Evolutionary conservation across 2,329 filamentous ascomycete genomes (phyloP), one percentile per base, ranked within the genome.

Genomic region (Xylaria sp.): DNA sequence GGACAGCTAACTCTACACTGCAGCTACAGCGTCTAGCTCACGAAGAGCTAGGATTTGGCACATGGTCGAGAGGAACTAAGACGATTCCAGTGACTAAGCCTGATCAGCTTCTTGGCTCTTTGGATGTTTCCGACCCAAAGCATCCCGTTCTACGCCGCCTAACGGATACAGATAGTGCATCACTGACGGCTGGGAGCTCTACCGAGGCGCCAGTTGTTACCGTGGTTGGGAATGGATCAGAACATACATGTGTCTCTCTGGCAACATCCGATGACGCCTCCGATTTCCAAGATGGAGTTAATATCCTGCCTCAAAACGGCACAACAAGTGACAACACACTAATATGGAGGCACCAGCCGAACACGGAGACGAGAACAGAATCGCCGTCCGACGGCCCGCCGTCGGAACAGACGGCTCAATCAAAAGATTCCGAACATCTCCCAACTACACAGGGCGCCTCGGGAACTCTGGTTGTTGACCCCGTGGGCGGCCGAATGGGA

Each of bases 1-100:
- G 75, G 75, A 52, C 39, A 1, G 63, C 63, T 18, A 74, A 76
- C 54, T 58, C 71, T 12, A 73, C 66, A 1, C 46, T 76, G 20
- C 75, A 77, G 55, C 41, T 65, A 4, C 62, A 65, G 5, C 52
- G 62, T 20, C 44, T 65, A 12, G 62, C 54, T 20, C 62, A 65
- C 23, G 62, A 65, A 28, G 41, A 51, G 13, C 23, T 50, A 2
- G 62, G 62, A 2, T 51, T 41, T 8, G 62, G 62, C 18, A 58
- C 41, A 5, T 65, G 52, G 62, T 57, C 50, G 1, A 15, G 20
- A 10, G 51, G 63, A 2, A 52, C 39, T 1, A 12, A 18, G 3
- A 34, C 25, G 20, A 28, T 58, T 9, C 55, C 55, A 2, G 8
- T 10, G 3, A 58, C 55, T 4, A 34, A 18, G 20, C 10, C 37